Evolutionary conservation across 768 basidiomycete species (phyloP), one percentile per base, ranked within the genome.

Genomic region (Gautieria morchelliformis): DNA sequence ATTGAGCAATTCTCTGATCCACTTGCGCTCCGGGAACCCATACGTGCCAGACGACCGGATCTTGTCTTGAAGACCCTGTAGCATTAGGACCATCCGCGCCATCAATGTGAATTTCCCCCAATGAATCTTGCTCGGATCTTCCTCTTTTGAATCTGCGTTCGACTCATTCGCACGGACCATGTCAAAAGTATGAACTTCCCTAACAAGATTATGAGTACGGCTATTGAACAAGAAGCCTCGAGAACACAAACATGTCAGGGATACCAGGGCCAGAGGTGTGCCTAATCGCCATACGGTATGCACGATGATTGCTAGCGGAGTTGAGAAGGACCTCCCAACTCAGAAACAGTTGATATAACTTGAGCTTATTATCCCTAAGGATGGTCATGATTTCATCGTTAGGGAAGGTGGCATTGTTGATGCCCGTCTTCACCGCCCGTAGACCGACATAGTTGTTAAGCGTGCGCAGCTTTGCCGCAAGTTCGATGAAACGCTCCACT

Each of bases 91-190:
- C 64, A 93, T 92, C 59, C 84, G 79, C 32, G 87, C 93, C 74
- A 97, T 87, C 80, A 92, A 86, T 62, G 86, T 87, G 70, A 89
- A 96, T 71, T 98, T 98, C 27, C 86, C 89, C 95, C 95, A 98
- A 65, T 97, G 93, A 54, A 97, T 88, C 66, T 83, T 83, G 41
- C 68, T 73, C 4, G 82, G 75, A 63, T 89, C 85, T 20, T 78
- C 72, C 7, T 82, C 72, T 60, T 81, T 80, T 60, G 81, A 77
- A 63, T 94, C 89, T 2, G 76, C 75, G 60, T 95, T 93, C 58
- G 84, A 87, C 70, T 91, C 89, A 62, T 96, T 85, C 8, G 92
- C 81, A 60, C 84, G 84, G 47, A 93, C 86, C 49, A 97, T 76
- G 67, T 95, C 93, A 41, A 90, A 87, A 64, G 93, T 82, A 59